Evolutionary conservation across 257 asterid species (phyloP), one percentile per base, ranked within the genome.

Genomic region (Craterostigma plantagineum): DNA sequence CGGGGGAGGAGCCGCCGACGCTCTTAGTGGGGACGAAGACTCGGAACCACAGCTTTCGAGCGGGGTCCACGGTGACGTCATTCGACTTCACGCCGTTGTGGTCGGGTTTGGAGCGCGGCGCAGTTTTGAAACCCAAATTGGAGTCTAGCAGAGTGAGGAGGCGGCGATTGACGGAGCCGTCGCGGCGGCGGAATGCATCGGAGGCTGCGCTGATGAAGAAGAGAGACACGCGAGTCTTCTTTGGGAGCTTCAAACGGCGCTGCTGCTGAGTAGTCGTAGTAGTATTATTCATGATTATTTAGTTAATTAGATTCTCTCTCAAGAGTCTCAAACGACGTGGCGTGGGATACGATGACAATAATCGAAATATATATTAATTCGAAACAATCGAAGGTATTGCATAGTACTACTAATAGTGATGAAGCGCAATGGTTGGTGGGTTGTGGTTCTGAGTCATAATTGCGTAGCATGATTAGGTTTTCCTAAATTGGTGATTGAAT

Each of bases 1-100:
- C 43, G 8, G 42, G 8, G 10, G 44, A 8, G n/a, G n/a, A n/a
- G 18, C 8, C 54, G n/a, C 49, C 3, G 3, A 13, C 4, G 14
- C 54, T 17, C 9, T 16, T 9, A 0, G 57, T 12, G 2, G 92
- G 87, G 49, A 60, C 49, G 59, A 61, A 79, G 33, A 84, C 63
- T 0, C 95, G 86, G 63, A 79, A 71, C 95, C 95, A 79, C 61
- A 84, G 87, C 40, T 58, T 41, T 36, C 92, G 90, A 7, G 63
- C 39, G 48, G 81, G 38, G 57, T 79, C 93, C 35, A 76, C 54
- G 55, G 67, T 55, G 51, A 73, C 13, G 58, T 84, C 93, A 0
- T 35, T 10, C 50, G 91, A 56, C 14, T 55, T 62, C 49, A 84
- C 93, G 41, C 86, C 76, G 44, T 68, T 53, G 10, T 64, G 51